Percentiles rank a stretch among this genome's conserved stretches.
Conservation (phyloP, 2,329 filamentous ascomycete species). For the Fusarium sp. region DNA sequence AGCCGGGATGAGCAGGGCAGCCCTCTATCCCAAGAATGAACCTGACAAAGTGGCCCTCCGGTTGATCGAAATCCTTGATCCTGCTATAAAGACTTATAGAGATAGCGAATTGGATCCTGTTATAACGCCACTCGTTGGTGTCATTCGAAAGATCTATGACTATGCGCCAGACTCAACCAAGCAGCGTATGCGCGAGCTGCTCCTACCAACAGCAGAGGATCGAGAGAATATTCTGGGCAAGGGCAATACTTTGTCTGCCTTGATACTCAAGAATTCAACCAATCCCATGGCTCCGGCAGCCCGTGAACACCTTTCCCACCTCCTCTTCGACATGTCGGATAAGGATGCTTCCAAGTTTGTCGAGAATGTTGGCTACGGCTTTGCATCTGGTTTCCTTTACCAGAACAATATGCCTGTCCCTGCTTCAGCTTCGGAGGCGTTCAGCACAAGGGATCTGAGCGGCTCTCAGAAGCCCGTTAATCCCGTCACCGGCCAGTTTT, state of each 20-base stretch:
- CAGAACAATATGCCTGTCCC: conserved; percentile 87
- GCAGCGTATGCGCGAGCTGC: conserved; percentile 72
- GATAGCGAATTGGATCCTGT: conserved; percentile 81
- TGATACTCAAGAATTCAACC: conserved; percentile 83
- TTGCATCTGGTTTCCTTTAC: conserved; percentile 90
- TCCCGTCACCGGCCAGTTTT: conserved; percentile 88
- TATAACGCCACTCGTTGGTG: conserved; percentile 81
- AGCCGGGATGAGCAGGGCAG: conserved; percentile 65
- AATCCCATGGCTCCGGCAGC: conserved; percentile 81
- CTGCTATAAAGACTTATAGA: conserved; percentile 74
- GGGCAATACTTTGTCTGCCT: conserved; percentile 80
- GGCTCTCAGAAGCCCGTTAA: conserved; percentile 71
- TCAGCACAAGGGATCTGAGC: conserved; percentile 50
- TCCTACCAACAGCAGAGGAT: conserved; percentile 85
- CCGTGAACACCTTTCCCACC: conserved; percentile 80
- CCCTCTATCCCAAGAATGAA: conserved; percentile 77
- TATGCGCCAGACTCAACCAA: conserved; percentile 75
- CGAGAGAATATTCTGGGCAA: conserved; percentile 83
- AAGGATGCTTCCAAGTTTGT: conserved; percentile 86
- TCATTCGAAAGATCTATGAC: conserved; percentile 80
- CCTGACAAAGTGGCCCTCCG: conserved; percentile 73
- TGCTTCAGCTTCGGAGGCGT: conserved; percentile 70
- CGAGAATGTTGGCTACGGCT: conserved; percentile 94
- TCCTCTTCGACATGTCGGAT: conserved; percentile 91
- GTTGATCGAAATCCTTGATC: conserved; percentile 79